Evolutionary conservation across 345 rosid genomes (phyloP).

Genomic region (Clausena lansium): DNA sequence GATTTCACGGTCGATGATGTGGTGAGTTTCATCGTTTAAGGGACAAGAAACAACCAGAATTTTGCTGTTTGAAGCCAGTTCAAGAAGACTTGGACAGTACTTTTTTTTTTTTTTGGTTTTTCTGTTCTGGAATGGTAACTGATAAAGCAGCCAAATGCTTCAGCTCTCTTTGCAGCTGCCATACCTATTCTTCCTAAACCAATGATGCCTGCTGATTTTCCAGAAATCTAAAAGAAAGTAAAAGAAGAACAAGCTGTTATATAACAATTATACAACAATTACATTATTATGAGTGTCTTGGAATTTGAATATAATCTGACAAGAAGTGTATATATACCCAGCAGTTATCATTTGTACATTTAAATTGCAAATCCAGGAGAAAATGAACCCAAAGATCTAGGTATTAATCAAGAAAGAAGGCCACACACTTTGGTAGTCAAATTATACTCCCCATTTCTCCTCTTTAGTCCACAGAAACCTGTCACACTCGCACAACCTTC

Average conservation of each 20-base stretch:
- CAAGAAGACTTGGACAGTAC: slow-evolving; percentile 45
- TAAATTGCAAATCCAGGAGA: background rate
- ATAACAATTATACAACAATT: background rate
- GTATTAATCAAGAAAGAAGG: too few relatives aligned
- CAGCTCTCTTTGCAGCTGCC: slow-evolving; percentile 67
- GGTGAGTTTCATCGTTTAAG: slow-evolving; percentile 46
- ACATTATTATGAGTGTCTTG: background rate
- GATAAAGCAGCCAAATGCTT: slow-evolving; percentile 66
- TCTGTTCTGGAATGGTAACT: slow-evolving; percentile 53
- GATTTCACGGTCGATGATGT: slow-evolving; percentile 51
- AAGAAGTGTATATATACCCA: too few relatives aligned
- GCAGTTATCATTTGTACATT: background rate
- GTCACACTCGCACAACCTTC: slow-evolving; percentile 49
- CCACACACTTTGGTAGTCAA: slow-evolving; percentile 52
- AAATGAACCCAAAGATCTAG: too few relatives aligned
- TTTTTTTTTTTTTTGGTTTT: slow-evolving; percentile 44
- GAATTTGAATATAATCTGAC: too few relatives aligned
- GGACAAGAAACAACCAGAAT: slow-evolving; percentile 69
- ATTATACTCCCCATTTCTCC: slow-evolving; percentile 39
- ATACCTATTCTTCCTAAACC: slow-evolving; percentile 74
- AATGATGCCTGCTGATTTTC: slow-evolving; percentile 63
- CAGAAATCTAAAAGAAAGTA: slow-evolving; percentile 46
- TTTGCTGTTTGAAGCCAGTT: slow-evolving; percentile 56
- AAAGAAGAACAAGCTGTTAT: too few relatives aligned
- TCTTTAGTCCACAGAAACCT: slow-evolving; percentile 43